Percentiles rank a stretch among this genome's conserved stretches.
phyloP scores from a whole-genome alignment of 2,329 filamentous ascomycete species.

The Metarhizium robertsii region DNA sequence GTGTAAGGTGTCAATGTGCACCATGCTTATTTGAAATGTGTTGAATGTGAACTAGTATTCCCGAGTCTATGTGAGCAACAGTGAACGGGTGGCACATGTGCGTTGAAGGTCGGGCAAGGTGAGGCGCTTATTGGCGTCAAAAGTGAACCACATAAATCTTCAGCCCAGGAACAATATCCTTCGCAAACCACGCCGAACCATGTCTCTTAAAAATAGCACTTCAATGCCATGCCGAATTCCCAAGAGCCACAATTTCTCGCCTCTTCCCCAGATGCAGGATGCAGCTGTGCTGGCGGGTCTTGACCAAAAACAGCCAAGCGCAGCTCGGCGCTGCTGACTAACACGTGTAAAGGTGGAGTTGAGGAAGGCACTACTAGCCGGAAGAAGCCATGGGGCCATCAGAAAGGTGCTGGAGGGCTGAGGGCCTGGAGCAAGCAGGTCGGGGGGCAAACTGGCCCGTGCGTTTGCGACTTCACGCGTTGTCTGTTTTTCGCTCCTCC shows the following conservation, averaged over 20 bases:
- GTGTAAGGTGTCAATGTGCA: too few relatives aligned
- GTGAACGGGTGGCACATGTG: background rate
- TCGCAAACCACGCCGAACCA: background rate
- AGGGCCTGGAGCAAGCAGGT: background rate
- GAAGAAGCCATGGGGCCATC: background rate
- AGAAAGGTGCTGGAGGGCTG: background rate
- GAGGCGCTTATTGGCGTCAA: background rate
- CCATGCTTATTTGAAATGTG: too few relatives aligned
- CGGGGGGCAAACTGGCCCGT: slow-evolving; percentile 9
- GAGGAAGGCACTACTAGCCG: slow-evolving; percentile 2
- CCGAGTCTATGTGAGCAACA: background rate
- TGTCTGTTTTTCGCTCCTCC: slow-evolving; percentile 28
- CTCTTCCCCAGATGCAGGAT: slow-evolving; percentile 4
- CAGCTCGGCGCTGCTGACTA: slow-evolving; percentile 7
- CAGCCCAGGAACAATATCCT: background rate
- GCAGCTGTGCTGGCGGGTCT: background rate
- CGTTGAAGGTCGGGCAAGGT: background rate
- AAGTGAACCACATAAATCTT: background rate
- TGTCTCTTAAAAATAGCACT: background rate
- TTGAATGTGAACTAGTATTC: too few relatives aligned
- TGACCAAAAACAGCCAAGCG: slow-evolving; percentile 1
- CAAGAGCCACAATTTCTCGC: slow-evolving; percentile 3
- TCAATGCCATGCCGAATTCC: background rate
- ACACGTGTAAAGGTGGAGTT: background rate
- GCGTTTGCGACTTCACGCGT: slow-evolving; percentile 28